phyloP scores from a whole-genome alignment of 495 filamentous ascomycete species.

The Hypoxylon lienhwacheense region DNA sequence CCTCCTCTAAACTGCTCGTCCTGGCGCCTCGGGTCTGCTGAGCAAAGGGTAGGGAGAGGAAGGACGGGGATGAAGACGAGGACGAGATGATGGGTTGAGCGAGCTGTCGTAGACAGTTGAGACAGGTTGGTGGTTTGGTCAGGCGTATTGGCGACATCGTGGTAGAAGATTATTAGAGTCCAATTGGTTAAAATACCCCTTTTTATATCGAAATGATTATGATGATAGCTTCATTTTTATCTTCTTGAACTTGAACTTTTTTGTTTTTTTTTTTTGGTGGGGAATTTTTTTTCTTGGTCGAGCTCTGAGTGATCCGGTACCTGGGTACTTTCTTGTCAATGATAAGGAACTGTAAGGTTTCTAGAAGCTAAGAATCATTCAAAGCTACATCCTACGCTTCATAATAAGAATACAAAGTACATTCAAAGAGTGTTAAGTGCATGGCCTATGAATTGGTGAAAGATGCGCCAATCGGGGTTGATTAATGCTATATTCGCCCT shows the following conservation, averaged over 20 bases:
- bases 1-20: slow-evolving; percentile 49
- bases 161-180: neutral
- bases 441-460: no score
- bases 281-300: no score
- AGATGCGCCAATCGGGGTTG: no score
- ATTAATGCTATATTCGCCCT: no score
- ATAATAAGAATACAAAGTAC: no score
- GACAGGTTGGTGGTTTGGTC: slow-evolving; percentile 30
- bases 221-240: neutral
- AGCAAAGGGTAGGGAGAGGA: slow-evolving; percentile 8
- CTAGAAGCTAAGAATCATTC: neutral
- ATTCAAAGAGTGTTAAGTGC: no score
- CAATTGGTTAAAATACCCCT: no score
- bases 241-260: no score
- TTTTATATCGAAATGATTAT: neutral
- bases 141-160: slow-evolving; percentile 33
- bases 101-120: slow-evolving; percentile 36
- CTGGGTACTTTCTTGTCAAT: slow-evolving; percentile 26
- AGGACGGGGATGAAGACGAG: slow-evolving; percentile 5
- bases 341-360: neutral
- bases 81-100: slow-evolving; percentile 23
- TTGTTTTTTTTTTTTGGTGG: slow-evolving; percentile 29
- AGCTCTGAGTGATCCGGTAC: slow-evolving; percentile 17
- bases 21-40: slow-evolving; percentile 51
- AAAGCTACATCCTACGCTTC: no score